Base-by-base conservation (phyloP, 495 filamentous ascomycete species). In the Penicillium bovifimosum region DNA sequence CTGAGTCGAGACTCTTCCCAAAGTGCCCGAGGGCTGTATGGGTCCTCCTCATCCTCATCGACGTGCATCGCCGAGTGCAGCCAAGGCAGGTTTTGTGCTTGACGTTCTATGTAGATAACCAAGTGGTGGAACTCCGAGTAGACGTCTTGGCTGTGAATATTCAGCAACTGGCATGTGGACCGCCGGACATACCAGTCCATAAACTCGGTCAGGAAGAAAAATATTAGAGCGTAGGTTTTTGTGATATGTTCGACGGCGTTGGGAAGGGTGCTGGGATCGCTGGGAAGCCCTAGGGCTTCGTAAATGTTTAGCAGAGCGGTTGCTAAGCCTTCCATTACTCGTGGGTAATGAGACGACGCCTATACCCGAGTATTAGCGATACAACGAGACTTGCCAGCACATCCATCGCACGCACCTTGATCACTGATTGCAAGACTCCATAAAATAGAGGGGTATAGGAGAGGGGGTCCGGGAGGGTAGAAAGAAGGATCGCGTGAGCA, bases 171-270 rank as follows among this genome's bases (percentile, higher is more conserved):
- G 47, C 71, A 75, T 6, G 60, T 69, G 3, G 68, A 69, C 36
- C 64, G 63, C 34, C 70, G 56, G 26, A 71, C 65, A 62, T 76
- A 75, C 70, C 73, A 78, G 48, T 72, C 68, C 63, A 79, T 76
- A 48, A 75, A 66, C 48, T 74, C 71, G 41, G 70, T 66, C 9
- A 80, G 58, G 38, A 77, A 70, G 55, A 79, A 68, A 36, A 79
- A 77, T 2, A 70, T 62, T 40, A 76, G 58, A 4, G 73, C 58
- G 53, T 78, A 80, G 29, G 76, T 66, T 16, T 60, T 64, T 11
- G 72, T 70, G 31, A 77, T 64, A 11, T 63, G 47, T 36, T 68
- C 45, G 5, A 67, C 61, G 18, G 61, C 61, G 11, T 55, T 56
- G 6, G 48, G 57, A 20, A 61, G 48, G 24, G 52, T 47, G 47